A percentile compares a stretch with the other conserved stretches of the same genome.
phyloP scores from a whole-genome alignment of 2,329 filamentous ascomycete species.

The Akanthomyces dipterigenus region DNA sequence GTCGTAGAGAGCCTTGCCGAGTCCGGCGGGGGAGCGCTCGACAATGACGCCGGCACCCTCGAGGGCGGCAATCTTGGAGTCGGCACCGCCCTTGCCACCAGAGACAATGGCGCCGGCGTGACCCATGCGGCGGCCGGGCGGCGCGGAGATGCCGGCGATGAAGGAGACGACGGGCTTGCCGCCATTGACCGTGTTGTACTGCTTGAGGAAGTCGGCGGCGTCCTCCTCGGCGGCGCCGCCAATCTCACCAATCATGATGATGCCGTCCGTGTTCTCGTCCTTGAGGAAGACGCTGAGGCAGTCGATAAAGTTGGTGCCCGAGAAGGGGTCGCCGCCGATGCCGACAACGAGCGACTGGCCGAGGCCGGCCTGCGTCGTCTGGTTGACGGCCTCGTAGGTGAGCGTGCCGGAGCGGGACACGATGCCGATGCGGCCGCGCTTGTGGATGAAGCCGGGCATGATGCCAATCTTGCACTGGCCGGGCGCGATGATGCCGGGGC shows the following conservation, averaged over 20 bases:
- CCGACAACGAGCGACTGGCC: slow-evolving; percentile 97
- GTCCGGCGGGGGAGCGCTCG: slow-evolving; percentile 83
- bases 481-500: slow-evolving; percentile 89
- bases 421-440: slow-evolving; percentile 96
- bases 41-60: slow-evolving; percentile 92
- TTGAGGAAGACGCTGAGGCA: slow-evolving; percentile 95
- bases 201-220: slow-evolving; percentile 89
- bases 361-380: slow-evolving; percentile 93
- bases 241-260: slow-evolving; percentile 99
- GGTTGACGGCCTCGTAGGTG: slow-evolving; percentile 99
- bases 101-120: slow-evolving; percentile 98
- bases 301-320: slow-evolving; percentile 99
- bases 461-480: slow-evolving; percentile 99
- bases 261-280: slow-evolving; percentile 94
- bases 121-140: slow-evolving; percentile 94
- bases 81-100: slow-evolving; percentile 94
- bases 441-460: slow-evolving; percentile 99
- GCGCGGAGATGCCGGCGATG: slow-evolving; percentile 96
- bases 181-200: slow-evolving; percentile 77
- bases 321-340: slow-evolving; percentile 98
- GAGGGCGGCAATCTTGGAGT: slow-evolving; percentile 95
- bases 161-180: slow-evolving; percentile 95
- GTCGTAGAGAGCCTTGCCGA: slow-evolving; percentile 89
- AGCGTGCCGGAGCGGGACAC: slow-evolving; percentile 97
- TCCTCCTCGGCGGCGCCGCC: slow-evolving; percentile 97